These are phyloP conservation scores for Pseudopediastrum boryanum DNA, from an alignment of 139 green algal species.

Conservation along the genomic window DNA sequence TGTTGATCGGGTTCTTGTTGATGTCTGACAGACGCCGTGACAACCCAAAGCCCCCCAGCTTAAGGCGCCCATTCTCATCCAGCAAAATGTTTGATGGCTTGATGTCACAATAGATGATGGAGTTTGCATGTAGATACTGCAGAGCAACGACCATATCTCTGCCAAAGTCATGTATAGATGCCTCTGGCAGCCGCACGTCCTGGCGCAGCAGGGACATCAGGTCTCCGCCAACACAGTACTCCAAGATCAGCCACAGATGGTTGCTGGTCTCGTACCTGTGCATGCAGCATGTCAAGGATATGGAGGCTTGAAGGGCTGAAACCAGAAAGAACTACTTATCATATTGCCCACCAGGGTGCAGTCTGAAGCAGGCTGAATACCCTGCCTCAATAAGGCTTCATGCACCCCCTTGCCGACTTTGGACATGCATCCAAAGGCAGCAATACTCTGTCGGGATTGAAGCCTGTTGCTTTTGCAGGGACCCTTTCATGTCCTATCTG, in stretches of 20 bases:
- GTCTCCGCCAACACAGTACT: constrained; percentile 97
- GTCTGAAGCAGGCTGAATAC: no score
- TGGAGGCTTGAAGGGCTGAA: no score
- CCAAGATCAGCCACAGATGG: constrained; percentile 97
- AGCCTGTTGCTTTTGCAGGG: no score
- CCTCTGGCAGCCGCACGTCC: constrained; percentile 87
- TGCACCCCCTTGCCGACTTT: no score
- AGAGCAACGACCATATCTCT: constrained; percentile 76
- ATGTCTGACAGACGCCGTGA: constrained; percentile 76
- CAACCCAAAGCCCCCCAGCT: constrained; percentile 95
- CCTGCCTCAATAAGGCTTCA: no score
- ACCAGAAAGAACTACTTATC: no score
- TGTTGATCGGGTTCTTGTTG: constrained; percentile 71
- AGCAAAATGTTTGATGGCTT: constrained; percentile 95
- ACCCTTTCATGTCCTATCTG: no score
- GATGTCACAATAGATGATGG: constrained; percentile 90
- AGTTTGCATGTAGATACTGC: constrained; percentile 82
- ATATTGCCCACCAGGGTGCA: no score
- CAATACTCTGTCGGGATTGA: no score
- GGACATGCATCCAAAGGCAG: no score
- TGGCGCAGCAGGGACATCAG: constrained; percentile 84
- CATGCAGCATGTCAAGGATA: no score
- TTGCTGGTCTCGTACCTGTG: constrained; percentile 96
- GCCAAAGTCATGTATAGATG: constrained; percentile 86
- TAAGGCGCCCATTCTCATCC: constrained; percentile 92